Evolutionary conservation across 2,329 filamentous ascomycete genomes (phyloP).

Genomic region (Trichophyton schoenleinii): DNA sequence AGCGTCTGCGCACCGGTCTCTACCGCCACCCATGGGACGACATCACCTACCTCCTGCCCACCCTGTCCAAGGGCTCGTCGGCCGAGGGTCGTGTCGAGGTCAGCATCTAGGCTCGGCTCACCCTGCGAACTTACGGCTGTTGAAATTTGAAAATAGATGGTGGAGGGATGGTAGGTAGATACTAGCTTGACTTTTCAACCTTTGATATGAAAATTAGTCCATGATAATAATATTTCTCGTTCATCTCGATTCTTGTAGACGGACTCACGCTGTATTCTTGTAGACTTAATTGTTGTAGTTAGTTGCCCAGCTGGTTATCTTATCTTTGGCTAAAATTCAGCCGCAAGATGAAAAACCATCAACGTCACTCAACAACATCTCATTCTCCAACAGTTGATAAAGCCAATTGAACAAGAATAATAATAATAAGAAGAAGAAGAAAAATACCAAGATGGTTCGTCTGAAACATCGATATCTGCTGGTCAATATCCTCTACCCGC

Average conservation of each 20-base stretch:
- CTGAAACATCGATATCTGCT: slow-evolving; percentile 93
- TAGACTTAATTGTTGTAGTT: no score
- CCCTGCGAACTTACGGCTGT: not conserved
- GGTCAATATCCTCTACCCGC: slow-evolving; percentile 83
- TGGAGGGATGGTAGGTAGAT: not conserved
- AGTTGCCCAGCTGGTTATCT: no score
- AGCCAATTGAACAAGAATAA: not conserved
- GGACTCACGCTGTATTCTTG: no score
- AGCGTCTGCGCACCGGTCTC: slow-evolving; percentile 93
- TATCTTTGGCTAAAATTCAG: no score
- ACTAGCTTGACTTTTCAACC: not conserved
- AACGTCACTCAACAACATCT: no score
- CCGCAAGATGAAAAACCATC: no score
- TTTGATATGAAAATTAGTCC: not conserved
- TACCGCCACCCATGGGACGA: slow-evolving; percentile 99
- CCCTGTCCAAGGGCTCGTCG: slow-evolving; percentile 52
- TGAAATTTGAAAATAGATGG: not conserved
- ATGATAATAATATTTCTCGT: not conserved
- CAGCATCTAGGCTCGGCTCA: slow-evolving; percentile 18
- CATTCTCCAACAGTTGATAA: not conserved
- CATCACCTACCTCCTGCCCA: slow-evolving; percentile 87
- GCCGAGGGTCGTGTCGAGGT: slow-evolving; percentile 87
- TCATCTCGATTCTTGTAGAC: no score
- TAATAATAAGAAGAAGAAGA: no score
- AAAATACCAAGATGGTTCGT: slow-evolving; percentile 58